phyloP scores from a whole-genome alignment of 108 stramenopile genomes.

The Discostella stelligeroides region DNA sequence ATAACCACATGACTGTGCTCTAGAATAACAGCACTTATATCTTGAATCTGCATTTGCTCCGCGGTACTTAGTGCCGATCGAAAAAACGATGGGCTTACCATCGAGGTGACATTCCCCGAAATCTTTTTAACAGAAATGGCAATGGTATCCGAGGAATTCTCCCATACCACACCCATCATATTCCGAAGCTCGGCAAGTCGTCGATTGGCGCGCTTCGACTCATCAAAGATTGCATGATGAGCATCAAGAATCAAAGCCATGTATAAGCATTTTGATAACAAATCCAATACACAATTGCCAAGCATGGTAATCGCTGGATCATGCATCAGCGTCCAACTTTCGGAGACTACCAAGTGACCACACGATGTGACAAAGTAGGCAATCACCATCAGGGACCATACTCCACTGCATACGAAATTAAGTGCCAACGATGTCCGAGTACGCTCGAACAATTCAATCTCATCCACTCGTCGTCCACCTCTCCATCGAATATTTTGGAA shows the following conservation, averaged over 20 bases:
- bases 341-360: conserved; percentile 17
- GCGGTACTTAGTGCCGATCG: conserved; percentile 31
- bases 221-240: conserved; percentile 62
- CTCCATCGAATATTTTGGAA: conserved; percentile 4
- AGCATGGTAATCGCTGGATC: conserved; percentile 39
- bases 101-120: conserved; percentile 17
- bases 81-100: conserved; percentile 46
- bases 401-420: conserved; percentile 31
- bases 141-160: conserved; percentile 61
- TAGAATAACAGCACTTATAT: too few species aligned
- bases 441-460: conserved; percentile 24
- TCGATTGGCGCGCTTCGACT: conserved; percentile 40
- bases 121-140: conserved; percentile 28
- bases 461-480: conserved; percentile 24
- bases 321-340: conserved; percentile 15
- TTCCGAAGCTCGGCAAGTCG: conserved; percentile 61
- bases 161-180: conserved; percentile 71
- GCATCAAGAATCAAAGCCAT: conserved; percentile 59
- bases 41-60: too few species aligned
- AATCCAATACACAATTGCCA: conserved; percentile 47
- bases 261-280: conserved; percentile 53
- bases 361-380: conserved; percentile 43
- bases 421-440: conserved; percentile 38
- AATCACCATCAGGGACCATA: conserved; percentile 53
- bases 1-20: too few species aligned